These are phyloP conservation scores for Rubia tinctorum DNA, from an alignment of 305 asterid species.

Conservation along the genomic window DNA sequence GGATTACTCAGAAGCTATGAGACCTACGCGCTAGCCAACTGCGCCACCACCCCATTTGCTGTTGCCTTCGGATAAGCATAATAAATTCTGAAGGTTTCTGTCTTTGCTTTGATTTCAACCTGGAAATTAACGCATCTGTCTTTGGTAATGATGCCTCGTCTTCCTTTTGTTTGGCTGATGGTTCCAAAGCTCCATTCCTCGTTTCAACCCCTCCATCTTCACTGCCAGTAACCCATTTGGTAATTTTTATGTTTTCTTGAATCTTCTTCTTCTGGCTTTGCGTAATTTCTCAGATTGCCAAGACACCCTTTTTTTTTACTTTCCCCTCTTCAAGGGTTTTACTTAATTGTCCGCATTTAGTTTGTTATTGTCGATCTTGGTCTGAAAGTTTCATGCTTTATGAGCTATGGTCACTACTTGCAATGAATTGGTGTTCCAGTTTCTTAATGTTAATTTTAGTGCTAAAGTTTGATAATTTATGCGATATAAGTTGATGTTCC, in stretches of 20 bases:
- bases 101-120: not conserved
- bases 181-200: not conserved
- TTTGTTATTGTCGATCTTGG: not conserved
- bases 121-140: not conserved
- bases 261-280: not conserved
- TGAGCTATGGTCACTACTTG: not conserved
- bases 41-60: slow-evolving; percentile 57
- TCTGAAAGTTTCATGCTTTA: not conserved
- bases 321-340: too few species aligned
- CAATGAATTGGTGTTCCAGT: not conserved
- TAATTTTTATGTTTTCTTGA: not conserved
- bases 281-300: not conserved
- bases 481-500: not conserved
- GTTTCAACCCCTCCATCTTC: not conserved
- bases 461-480: not conserved
- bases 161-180: not conserved
- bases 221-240: slow-evolving; percentile 2
- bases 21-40: slow-evolving; percentile 95
- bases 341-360: not conserved
- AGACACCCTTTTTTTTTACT: not conserved
- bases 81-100: too few species aligned
- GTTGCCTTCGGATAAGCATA: too few species aligned
- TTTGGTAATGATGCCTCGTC: not conserved
- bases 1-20: slow-evolving; percentile 83
- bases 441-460: not conserved